A percentile compares a stretch with the other conserved stretches of the same genome.
Evolutionary conservation across 257 asterid genomes (phyloP).

Genomic region (Forsythia suspensa): DNA sequence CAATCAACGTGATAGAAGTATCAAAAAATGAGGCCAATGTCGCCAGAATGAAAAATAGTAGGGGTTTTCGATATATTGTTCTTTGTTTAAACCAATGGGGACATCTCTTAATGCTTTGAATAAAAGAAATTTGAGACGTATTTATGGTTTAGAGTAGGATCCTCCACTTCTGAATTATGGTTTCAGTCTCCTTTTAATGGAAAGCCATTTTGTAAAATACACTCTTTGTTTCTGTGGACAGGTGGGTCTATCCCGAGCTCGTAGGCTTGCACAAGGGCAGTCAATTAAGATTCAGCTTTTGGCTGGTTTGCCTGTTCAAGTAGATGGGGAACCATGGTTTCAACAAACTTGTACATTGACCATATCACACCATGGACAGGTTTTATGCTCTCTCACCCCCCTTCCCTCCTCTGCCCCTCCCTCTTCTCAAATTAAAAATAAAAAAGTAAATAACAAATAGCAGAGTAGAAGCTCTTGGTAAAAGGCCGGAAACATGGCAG

Average conservation of each 20-base stretch:
- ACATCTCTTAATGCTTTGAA: not conserved
- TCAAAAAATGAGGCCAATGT: not conserved
- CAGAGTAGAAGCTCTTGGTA: not conserved
- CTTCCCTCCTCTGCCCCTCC: not conserved
- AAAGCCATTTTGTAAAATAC: slow-evolving; percentile 1
- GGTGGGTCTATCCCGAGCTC: slow-evolving; percentile 98
- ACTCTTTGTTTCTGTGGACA: slow-evolving; percentile 30
- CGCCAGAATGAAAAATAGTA: slow-evolving; percentile 4
- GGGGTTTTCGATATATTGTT: slow-evolving; percentile 1
- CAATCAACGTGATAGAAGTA: not conserved
- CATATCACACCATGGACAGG: slow-evolving; percentile 97
- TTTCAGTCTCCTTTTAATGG: not conserved
- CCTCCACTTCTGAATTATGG: slow-evolving; percentile 7
- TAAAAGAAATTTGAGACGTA: not conserved
- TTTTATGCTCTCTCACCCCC: slow-evolving; percentile 18
- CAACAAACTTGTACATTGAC: slow-evolving; percentile 84
- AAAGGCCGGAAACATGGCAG: not conserved
- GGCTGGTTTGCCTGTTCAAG: slow-evolving; percentile 87
- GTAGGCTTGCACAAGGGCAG: slow-evolving; percentile 97
- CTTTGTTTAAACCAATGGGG: not conserved
- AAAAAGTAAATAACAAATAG: not conserved
- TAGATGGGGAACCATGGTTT: slow-evolving; percentile 99
- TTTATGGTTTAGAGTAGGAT: slow-evolving; percentile 17
- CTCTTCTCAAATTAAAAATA: not conserved
- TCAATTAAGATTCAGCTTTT: slow-evolving; percentile 83